These are phyloP conservation scores for Ogataea corticis DNA, from an alignment of 805 yeast species.

Conservation along the genomic window DNA sequence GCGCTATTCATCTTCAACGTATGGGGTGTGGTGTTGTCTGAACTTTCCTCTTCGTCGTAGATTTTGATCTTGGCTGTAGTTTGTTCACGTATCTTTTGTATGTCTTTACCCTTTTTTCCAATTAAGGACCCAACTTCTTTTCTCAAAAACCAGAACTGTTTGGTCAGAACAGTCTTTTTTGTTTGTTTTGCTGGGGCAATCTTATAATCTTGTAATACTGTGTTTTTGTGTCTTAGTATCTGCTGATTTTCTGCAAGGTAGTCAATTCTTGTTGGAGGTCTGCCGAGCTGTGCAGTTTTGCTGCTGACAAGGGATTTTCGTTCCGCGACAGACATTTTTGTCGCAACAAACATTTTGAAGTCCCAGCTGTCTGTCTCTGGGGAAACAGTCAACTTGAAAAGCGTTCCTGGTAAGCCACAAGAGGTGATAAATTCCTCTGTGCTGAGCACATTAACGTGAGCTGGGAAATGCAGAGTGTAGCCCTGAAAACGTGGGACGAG, in stretches of 20 bases:
- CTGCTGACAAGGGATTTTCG: neutral
- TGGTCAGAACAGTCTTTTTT: slow-evolving; percentile 10
- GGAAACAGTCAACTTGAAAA: neutral
- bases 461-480: slow-evolving; percentile 5
- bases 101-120: slow-evolving; percentile 43
- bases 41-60: slow-evolving; percentile 27
- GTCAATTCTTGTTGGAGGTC: slow-evolving; percentile 8
- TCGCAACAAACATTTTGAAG: neutral
- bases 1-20: slow-evolving; percentile 2
- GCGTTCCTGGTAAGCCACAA: neutral
- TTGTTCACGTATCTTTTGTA: slow-evolving; percentile 35
- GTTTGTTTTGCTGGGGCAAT: no score
- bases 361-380: neutral
- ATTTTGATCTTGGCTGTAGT: slow-evolving; percentile 43
- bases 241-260: slow-evolving; percentile 9
- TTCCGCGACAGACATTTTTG: neutral
- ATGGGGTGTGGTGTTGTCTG: neutral
- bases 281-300: neutral
- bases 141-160: slow-evolving; percentile 23
- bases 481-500: slow-evolving; percentile 6
- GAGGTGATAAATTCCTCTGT: neutral
- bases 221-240: neutral
- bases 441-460: neutral
- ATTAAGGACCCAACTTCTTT: slow-evolving; percentile 43
- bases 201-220: neutral